Evolutionary conservation across 768 basidiomycete species (phyloP).

Genomic region (Suillus americanus): DNA sequence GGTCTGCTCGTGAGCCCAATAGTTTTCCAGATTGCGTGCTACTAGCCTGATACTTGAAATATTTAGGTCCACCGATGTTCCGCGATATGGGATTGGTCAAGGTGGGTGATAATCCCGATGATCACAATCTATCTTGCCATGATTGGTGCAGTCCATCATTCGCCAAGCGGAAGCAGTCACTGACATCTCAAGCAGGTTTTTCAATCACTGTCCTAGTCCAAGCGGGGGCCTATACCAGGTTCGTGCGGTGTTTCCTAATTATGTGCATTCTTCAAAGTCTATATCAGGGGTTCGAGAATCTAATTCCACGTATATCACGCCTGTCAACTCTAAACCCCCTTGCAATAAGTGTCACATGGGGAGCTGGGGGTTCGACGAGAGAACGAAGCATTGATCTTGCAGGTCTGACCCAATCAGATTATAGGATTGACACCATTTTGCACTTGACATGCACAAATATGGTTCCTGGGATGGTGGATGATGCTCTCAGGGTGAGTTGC

Average conservation of each 20-base stretch:
- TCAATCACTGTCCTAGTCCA: too few relatives aligned
- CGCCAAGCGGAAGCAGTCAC: too few relatives aligned
- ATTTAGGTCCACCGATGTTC: too few relatives aligned
- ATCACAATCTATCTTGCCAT: too few relatives aligned
- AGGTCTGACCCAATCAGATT: constrained; percentile 65
- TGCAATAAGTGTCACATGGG: constrained; percentile 95
- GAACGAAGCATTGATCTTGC: constrained; percentile 89
- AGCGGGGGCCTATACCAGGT: too few relatives aligned
- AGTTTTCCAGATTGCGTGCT: too few relatives aligned
- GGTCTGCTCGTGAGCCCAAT: too few relatives aligned
- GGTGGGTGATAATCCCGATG: too few relatives aligned
- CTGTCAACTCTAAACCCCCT: constrained; percentile 75
- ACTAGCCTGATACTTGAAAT: too few relatives aligned
- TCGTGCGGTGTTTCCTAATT: constrained; percentile 1
- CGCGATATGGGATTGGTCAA: too few relatives aligned
- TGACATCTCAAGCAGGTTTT: too few relatives aligned
- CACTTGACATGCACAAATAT: constrained; percentile 99
- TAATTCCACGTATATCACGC: constrained; percentile 83
- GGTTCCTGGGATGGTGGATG: constrained; percentile 84
- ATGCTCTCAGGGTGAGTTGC: constrained; percentile 69
- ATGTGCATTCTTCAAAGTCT: constrained; percentile 9
- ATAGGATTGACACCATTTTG: constrained; percentile 83
- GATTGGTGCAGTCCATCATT: too few relatives aligned
- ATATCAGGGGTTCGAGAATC: constrained; percentile 83
- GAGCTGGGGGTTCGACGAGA: constrained; percentile 91